Percentiles rank a stretch among this genome's conserved stretches.
phyloP scores from a whole-genome alignment of 345 rosid genomes.

The Salix exigua region DNA sequence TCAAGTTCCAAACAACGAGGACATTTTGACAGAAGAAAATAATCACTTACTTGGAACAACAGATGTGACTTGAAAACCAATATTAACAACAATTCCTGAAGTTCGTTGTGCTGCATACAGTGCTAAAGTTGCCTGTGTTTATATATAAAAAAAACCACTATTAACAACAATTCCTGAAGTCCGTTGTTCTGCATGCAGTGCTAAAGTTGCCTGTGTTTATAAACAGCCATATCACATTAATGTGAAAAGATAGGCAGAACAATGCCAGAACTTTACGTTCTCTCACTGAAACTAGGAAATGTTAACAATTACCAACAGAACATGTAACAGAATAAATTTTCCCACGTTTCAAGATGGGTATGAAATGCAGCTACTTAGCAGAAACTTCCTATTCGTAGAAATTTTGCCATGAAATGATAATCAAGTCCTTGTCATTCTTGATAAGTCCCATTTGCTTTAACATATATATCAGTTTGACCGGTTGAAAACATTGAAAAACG shows the following conservation, averaged over 20 bases:
- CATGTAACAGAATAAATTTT: not conserved
- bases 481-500: not conserved
- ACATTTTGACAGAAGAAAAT: not conserved
- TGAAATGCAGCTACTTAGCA: not conserved
- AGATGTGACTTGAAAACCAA: constrained; percentile 87
- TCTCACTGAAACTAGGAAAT: not conserved
- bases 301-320: not conserved
- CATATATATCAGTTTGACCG: not conserved
- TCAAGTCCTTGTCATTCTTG: not conserved
- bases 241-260: not conserved
- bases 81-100: constrained; percentile 84
- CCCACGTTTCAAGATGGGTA: not conserved
- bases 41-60: constrained; percentile 74
- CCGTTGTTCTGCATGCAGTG: constrained; percentile 62
- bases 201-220: constrained; percentile 69
- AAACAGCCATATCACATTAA: constrained; percentile 10
- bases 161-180: constrained; percentile 88
- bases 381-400: not conserved
- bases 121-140: constrained; percentile 69
- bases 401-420: not conserved
- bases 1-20: not conserved
- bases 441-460: not conserved
- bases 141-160: constrained; percentile 61
- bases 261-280: not conserved
- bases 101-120: constrained; percentile 65